Conservation (phyloP, 306 rosid genomes). For the Carpinus fangiana region DNA sequence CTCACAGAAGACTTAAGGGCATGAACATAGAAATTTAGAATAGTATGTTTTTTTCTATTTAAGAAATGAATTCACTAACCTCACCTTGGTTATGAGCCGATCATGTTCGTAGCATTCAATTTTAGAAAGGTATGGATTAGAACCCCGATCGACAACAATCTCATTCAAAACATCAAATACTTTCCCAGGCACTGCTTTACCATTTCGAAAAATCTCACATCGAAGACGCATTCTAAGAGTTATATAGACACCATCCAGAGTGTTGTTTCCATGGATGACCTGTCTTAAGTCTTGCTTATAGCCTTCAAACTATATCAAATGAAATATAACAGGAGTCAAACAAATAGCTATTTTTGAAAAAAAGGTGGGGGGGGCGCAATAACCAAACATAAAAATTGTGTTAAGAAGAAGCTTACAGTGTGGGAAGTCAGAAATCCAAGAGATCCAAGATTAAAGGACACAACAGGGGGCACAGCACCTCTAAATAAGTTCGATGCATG, state of each 20-base stretch:
- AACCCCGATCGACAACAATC: conserved; percentile 92
- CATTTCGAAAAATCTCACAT: conserved; percentile 88
- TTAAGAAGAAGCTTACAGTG: conserved; percentile 54
- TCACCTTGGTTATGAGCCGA: conserved; percentile 94
- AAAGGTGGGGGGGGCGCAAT: background rate
- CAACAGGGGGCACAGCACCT: conserved; percentile 91
- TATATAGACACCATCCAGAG: conserved; percentile 87
- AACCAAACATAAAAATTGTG: conserved; percentile 28
- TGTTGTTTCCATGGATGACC: conserved; percentile 84
- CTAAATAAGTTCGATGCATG: conserved; percentile 92
- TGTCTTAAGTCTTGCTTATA: conserved; percentile 67
- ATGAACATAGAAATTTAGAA: background rate
- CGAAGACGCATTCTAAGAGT: conserved; percentile 96
- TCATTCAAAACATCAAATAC: conserved; percentile 90
- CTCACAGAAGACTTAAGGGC: background rate
- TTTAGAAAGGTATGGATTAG: conserved; percentile 97
- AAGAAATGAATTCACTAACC: conserved; percentile 29
- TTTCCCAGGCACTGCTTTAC: conserved; percentile 93
- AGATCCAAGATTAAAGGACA: conserved; percentile 96
- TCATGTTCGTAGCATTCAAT: conserved; percentile 91
- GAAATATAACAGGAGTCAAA: conserved; percentile 40
- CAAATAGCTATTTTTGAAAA: conserved; percentile 10
- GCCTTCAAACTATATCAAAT: conserved; percentile 66
- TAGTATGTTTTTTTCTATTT: background rate
- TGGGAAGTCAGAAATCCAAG: conserved; percentile 98